Evolutionary conservation across 192 early-diverging fungal species (phyloP).

Genomic region (Bifiguratus adelaidae): DNA sequence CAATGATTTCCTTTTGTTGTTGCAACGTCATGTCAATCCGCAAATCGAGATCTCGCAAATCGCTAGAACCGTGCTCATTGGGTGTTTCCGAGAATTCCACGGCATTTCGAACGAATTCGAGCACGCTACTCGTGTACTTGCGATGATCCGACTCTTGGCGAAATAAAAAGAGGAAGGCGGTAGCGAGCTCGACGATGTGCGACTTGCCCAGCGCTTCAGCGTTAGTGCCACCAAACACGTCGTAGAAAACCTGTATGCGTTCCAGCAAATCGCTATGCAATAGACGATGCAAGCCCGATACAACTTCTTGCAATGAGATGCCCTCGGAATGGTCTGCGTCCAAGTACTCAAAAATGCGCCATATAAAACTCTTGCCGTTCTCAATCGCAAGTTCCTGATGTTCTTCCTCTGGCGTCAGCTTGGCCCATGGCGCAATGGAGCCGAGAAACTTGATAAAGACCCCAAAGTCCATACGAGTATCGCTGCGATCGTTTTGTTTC

Average conservation of each 20-base stretch:
- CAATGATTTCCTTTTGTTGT: no score
- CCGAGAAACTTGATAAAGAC: constrained; percentile 73
- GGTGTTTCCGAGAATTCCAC: constrained; percentile 49
- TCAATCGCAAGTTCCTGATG: no score
- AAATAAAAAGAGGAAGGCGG: constrained; percentile 75
- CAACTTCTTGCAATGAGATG: constrained; percentile 53
- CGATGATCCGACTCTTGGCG: no score
- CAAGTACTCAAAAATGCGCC: constrained; percentile 7
- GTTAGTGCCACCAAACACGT: constrained; percentile 61
- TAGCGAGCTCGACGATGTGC: constrained; percentile 76
- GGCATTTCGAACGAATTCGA: constrained; percentile 49
- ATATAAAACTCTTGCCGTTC: constrained; percentile 5
- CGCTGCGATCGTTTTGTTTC: constrained; percentile 17
- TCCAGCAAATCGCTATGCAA: constrained; percentile 65
- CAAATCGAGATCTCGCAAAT: no score
- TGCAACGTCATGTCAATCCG: no score
- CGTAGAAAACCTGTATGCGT: constrained; percentile 73
- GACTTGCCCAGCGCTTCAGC: constrained; percentile 56
- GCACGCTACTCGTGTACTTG: no score
- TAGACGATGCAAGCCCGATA: constrained; percentile 55
- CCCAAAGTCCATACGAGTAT: constrained; percentile 50
- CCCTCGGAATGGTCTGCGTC: constrained; percentile 11
- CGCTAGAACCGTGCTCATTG: no score
- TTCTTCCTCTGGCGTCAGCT: constrained; percentile 10
- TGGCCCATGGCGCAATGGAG: constrained; percentile 55